Base-by-base conservation (phyloP, 805 yeast species). In the Isabelozyma rhagii region DNA sequence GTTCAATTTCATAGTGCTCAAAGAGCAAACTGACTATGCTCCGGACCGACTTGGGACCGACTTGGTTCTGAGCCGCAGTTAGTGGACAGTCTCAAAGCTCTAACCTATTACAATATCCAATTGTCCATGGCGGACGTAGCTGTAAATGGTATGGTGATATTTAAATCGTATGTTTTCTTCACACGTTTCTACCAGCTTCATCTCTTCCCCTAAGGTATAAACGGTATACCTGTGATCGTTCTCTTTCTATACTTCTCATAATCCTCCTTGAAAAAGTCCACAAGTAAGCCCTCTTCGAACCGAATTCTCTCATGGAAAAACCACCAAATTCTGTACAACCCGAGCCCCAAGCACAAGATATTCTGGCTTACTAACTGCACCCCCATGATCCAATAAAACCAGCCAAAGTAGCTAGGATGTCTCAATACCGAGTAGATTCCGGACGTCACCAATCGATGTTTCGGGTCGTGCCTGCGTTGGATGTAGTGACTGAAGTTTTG, bases 391-490 rank as follows among this genome's bases (percentile, higher is more conserved):
- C 98, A 94, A 81, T 90, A 83, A 61, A 83, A 92, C 64, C 87
- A 94, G 0, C 97, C 99, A 40, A 83, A 78, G 67, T 94, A 94
- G 44, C 96, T 85, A 6, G 99, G 99, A 64, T 94, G 99, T 52
- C 99, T 76, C 13, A 81, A 68, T 25, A 67, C 54, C 1, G 74
- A 50, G 65, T 93, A 94, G 3, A 93, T 70, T 0, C 97, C 98
- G 9, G 67, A 56, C 0, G 89, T 89, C 10, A 94, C 85, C 41
- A 94, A 72, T 8, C 56, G 67, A 63, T 94, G 99, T 47, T 78
- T 78, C 0, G 66, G 56, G 31, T 71, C 64, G 47, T 78, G 83
- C 14, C 68, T 63, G 3, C 78, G 64, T 44, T 84, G 89, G 1
- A 94, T 80, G 41, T 83, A 68, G 66, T 94, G 99, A 46, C 89